These are phyloP conservation scores for Plenodomus lindquistii DNA, from an alignment of 2,329 filamentous ascomycete genomes.

Conservation along the genomic window DNA sequence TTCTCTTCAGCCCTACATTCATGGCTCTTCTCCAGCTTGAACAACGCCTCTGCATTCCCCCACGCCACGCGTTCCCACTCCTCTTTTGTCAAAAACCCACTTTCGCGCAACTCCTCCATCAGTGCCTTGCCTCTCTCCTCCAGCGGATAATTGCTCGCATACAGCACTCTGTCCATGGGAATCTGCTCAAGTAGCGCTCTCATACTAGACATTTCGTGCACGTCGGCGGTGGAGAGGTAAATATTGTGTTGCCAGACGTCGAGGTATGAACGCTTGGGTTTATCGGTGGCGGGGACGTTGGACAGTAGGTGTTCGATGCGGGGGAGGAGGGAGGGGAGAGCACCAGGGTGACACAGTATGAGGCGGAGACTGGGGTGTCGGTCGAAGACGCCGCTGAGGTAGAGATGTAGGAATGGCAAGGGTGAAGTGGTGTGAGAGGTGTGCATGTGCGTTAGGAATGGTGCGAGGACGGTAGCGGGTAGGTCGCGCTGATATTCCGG, in stretches of 20 bases:
- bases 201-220: conserved; percentile 56
- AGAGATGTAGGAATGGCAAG: conserved; percentile 56
- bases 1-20: neutral
- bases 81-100: conserved; percentile 54
- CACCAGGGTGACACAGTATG: conserved; percentile 57
- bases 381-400: conserved; percentile 60
- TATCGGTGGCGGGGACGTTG: conserved; percentile 22
- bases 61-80: conserved; percentile 56
- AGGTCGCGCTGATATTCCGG: conserved; percentile 16
- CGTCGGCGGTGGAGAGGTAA: conserved; percentile 62
- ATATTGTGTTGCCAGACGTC: conserved; percentile 61
- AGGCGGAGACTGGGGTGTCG: conserved; percentile 58
- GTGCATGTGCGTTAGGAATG: conserved; percentile 26
- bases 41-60: conserved; percentile 53
- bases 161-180: conserved; percentile 57
- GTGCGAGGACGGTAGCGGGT: conserved; percentile 12
- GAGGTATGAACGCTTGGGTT: conserved; percentile 43
- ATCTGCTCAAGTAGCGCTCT: conserved; percentile 51
- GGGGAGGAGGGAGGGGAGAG: conserved; percentile 60
- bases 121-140: conserved; percentile 54
- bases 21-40: conserved; percentile 12
- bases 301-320: conserved; percentile 42
- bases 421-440: conserved; percentile 59
- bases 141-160: conserved; percentile 63
- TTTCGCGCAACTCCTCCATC: conserved; percentile 54